Evolutionary conservation across 495 filamentous ascomycete species (phyloP).

Genomic region (Cudoniella acicularis): DNA sequence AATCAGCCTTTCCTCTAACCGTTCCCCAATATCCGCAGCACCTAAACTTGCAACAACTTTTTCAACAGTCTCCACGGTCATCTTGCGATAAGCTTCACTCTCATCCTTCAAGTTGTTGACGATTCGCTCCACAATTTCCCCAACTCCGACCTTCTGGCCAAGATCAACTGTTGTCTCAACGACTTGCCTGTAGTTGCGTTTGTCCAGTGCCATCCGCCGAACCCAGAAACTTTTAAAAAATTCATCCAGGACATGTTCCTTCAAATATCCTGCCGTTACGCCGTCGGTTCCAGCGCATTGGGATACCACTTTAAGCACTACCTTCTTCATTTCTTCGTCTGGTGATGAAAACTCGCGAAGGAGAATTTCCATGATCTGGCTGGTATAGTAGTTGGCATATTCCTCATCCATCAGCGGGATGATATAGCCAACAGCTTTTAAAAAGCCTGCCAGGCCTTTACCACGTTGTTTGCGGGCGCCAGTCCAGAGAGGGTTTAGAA

Average conservation of each 20-base stretch:
- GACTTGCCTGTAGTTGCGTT: conserved; percentile 94
- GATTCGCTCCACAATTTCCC: conserved; percentile 89
- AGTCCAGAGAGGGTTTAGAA: conserved; percentile 95
- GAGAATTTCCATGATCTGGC: conserved; percentile 98
- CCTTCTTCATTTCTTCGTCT: conserved; percentile 99
- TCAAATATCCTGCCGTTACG: conserved; percentile 90
- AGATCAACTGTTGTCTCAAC: conserved; percentile 98
- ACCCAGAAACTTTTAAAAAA: conserved; percentile 99
- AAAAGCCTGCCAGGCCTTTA: conserved; percentile 90
- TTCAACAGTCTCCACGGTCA: conserved; percentile 97
- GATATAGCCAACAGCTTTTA: conserved; percentile 97
- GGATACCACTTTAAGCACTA: conserved; percentile 95
- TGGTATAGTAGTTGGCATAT: conserved; percentile 98
- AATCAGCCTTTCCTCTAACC: conserved; percentile 87
- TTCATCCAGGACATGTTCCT: conserved; percentile 88
- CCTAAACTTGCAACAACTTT: conserved; percentile 91
- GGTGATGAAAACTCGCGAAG: conserved; percentile 93
- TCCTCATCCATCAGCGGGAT: conserved; percentile 99
- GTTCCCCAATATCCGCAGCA: conserved; percentile 88
- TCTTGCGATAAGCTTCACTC: conserved; percentile 96
- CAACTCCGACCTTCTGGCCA: conserved; percentile 92
- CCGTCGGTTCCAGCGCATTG: conserved; percentile 93
- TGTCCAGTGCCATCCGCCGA: conserved; percentile 91
- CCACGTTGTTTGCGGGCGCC: conserved; percentile 93
- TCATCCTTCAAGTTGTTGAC: conserved; percentile 97